phyloP scores from a whole-genome alignment of 306 rosid species.

The Acacia crassicarpa region DNA sequence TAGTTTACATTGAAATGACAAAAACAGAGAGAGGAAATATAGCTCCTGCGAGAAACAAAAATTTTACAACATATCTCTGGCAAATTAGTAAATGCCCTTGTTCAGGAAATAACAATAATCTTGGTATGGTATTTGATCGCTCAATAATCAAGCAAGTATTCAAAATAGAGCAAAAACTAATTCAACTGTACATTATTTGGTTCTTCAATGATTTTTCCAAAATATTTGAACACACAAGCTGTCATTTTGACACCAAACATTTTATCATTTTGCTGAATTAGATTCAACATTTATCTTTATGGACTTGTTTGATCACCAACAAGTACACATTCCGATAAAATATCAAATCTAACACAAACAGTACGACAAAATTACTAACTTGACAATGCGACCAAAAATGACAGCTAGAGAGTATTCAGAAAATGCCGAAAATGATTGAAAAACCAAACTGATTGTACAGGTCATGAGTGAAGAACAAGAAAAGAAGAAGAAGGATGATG shows the following conservation, averaged over 20 bases:
- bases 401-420: not conserved
- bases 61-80: constrained; percentile 1
- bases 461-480: not conserved
- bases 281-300: not conserved
- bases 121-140: constrained; percentile 22
- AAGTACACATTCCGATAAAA: not conserved
- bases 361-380: not conserved
- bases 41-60: constrained; percentile 8
- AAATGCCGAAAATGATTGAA: not conserved
- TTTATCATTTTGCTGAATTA: not conserved
- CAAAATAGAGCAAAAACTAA: not conserved
- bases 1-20: not conserved
- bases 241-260: not conserved
- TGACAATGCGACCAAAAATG: not conserved
- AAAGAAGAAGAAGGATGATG: constrained; percentile 1
- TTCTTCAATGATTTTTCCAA: not conserved
- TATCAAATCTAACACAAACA: not conserved
- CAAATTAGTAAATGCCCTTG: not conserved
- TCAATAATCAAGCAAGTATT: not conserved
- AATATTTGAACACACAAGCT: not conserved
- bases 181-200: not conserved
- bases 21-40: not conserved
- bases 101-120: not conserved
- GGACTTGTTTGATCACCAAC: not conserved
- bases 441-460: not conserved